Conservation (phyloP, 352 stramenopile genomes). For the Pythium volutum region DNA sequence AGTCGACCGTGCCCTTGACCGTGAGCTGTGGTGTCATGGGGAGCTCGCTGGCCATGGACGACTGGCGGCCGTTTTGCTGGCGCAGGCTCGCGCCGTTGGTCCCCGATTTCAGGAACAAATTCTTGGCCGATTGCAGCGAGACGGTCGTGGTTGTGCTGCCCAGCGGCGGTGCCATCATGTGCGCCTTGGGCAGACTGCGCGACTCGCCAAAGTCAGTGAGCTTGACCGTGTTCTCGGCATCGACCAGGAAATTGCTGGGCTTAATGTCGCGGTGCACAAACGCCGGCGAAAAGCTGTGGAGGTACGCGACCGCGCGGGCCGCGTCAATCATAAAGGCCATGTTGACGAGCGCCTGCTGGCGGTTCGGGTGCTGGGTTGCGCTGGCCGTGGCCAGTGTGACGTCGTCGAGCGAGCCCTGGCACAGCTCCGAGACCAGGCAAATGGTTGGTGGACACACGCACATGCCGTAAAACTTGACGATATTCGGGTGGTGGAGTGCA, state of each 20-base stretch:
- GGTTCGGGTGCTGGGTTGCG: conserved; percentile 43
- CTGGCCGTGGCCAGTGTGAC: conserved; percentile 43
- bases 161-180: neutral
- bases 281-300: conserved; percentile 71
- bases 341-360: conserved; percentile 54
- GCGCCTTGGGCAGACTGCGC: conserved; percentile 19
- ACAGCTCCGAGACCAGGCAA: conserved; percentile 74
- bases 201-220: conserved; percentile 39
- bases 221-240: conserved; percentile 36
- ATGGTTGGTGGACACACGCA: conserved; percentile 76
- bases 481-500: conserved; percentile 71
- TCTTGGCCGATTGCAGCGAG: neutral
- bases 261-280: conserved; percentile 78
- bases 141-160: neutral
- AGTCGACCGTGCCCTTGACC: conserved; percentile 68
- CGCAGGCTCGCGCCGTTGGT: neutral
- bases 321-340: conserved; percentile 67
- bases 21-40: conserved; percentile 39
- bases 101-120: neutral
- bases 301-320: conserved; percentile 54
- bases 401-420: conserved; percentile 55
- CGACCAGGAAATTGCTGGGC: conserved; percentile 78
- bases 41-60: neutral
- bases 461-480: conserved; percentile 83
- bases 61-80: neutral